These are phyloP conservation scores for Rhodotorula sphaerocarpa DNA, from an alignment of 768 basidiomycete species.

Conservation along the genomic window DNA sequence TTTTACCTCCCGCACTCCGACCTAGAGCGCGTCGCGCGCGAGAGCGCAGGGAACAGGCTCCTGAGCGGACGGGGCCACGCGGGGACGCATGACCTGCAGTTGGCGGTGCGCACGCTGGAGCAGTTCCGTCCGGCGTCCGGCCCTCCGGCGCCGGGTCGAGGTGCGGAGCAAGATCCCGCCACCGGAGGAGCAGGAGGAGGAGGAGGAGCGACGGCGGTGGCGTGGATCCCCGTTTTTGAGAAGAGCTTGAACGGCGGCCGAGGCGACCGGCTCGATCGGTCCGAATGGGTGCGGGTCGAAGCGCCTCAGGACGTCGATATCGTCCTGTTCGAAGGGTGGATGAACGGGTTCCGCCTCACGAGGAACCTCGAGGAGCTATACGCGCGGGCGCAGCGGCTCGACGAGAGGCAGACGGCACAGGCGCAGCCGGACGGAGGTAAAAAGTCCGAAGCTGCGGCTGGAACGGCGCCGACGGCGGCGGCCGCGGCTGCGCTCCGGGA, in stretches of 20 bases:
- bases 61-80: constrained; percentile 81
- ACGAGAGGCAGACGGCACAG: background rate
- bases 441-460: background rate
- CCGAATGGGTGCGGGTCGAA: constrained; percentile 49
- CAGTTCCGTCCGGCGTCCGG: too few species aligned
- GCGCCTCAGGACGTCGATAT: constrained; percentile 55
- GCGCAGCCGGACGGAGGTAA: constrained; percentile 7
- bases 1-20: constrained; percentile 68
- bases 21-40: constrained; percentile 53
- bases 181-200: too few species aligned
- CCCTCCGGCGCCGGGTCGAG: too few species aligned
- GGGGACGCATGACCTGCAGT: constrained; percentile 74
- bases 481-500: too few species aligned
- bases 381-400: constrained; percentile 14
- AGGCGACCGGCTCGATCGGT: constrained; percentile 61
- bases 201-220: too few species aligned
- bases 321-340: constrained; percentile 94
- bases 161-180: constrained; percentile 41
- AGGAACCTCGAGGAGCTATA: constrained; percentile 49
- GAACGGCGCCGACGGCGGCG: too few species aligned
- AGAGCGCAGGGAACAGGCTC: constrained; percentile 57
- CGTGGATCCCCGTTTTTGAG: constrained; percentile 69
- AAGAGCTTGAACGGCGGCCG: constrained; percentile 72
- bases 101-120: constrained; percentile 57
- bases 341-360: constrained; percentile 65